Conservation (phyloP, 192 early-diverging fungal species). For the Thoreauomyces humboldtii region DNA sequence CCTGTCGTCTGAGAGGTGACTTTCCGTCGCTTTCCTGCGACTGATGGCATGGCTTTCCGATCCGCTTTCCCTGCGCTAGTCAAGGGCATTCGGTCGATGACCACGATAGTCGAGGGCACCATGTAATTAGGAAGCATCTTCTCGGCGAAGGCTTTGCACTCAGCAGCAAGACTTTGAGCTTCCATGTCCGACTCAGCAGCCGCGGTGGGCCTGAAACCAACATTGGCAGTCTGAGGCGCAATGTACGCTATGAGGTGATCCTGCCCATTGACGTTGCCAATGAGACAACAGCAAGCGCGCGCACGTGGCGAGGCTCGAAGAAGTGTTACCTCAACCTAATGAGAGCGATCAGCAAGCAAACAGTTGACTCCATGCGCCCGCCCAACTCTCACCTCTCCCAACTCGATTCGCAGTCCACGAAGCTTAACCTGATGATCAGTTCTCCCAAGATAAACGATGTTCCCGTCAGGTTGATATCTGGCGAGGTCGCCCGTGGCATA, state of each 20-base stretch:
- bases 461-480: conserved; percentile 25
- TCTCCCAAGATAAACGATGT: conserved; percentile 33
- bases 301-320: background rate
- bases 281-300: background rate
- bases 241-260: background rate
- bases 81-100: conserved; percentile 27
- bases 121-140: conserved; percentile 39
- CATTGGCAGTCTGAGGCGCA: background rate
- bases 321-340: too few species aligned
- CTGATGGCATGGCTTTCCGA: too few species aligned
- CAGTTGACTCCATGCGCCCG: too few species aligned
- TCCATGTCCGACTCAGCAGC: too few species aligned
- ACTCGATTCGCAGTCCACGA: conserved; percentile 19
- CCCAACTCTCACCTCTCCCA: conserved; percentile 19
- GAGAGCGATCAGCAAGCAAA: too few species aligned
- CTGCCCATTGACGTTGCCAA: background rate
- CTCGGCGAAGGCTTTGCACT: too few species aligned
- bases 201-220: too few species aligned
- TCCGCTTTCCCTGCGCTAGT: conserved; percentile 33
- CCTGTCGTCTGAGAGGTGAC: too few species aligned
- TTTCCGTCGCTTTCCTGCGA: too few species aligned
- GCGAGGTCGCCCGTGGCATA: conserved; percentile 38
- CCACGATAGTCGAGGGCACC: conserved; percentile 28
- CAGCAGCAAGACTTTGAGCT: too few species aligned
- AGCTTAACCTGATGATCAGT: conserved; percentile 30